Evolutionary conservation across 2,329 filamentous ascomycete species (phyloP).

Genomic region (Paracorniculantispora psalliotae): DNA sequence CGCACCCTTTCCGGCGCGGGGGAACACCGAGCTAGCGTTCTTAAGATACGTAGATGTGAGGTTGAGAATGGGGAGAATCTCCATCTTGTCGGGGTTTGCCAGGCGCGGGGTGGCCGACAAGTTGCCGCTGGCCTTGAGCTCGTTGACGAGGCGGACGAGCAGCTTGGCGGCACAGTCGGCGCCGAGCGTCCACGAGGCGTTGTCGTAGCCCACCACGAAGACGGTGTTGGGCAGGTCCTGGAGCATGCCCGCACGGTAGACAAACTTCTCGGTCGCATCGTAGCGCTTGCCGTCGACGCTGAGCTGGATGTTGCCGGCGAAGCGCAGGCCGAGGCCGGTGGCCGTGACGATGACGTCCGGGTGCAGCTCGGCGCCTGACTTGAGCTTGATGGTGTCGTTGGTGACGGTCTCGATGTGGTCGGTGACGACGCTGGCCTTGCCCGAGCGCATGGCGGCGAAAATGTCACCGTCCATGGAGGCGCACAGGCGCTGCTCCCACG

Average conservation of each 20-base stretch:
- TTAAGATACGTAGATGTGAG: slow-evolving; percentile 6
- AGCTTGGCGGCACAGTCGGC: slow-evolving; percentile 49
- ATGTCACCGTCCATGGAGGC: slow-evolving; percentile 45
- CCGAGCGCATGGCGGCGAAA: slow-evolving; percentile 34
- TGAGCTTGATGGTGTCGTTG: slow-evolving; percentile 37
- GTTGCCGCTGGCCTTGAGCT: slow-evolving; percentile 41
- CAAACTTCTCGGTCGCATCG: slow-evolving; percentile 39
- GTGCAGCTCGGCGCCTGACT: slow-evolving; percentile 39
- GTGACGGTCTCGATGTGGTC: slow-evolving; percentile 43
- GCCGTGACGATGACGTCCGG: slow-evolving; percentile 62
- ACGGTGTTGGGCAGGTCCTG: slow-evolving; percentile 57
- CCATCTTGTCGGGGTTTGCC: neutral
- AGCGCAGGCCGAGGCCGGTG: slow-evolving; percentile 53
- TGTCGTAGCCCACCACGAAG: slow-evolving; percentile 55
- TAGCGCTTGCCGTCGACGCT: slow-evolving; percentile 45
- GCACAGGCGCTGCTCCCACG: slow-evolving; percentile 68
- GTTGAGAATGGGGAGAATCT: neutral
- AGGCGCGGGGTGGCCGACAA: slow-evolving; percentile 15
- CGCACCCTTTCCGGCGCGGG: slow-evolving; percentile 5
- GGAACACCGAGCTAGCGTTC: neutral
- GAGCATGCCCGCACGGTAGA: slow-evolving; percentile 59
- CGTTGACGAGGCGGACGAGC: slow-evolving; percentile 44
- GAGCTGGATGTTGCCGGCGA: slow-evolving; percentile 49
- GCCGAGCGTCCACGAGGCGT: slow-evolving; percentile 58
- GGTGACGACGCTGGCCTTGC: slow-evolving; percentile 39